A percentile compares a stretch with the other conserved stretches of the same genome.
phyloP scores from a whole-genome alignment of 805 yeast genomes.

The Jamesozyma lodderae region DNA sequence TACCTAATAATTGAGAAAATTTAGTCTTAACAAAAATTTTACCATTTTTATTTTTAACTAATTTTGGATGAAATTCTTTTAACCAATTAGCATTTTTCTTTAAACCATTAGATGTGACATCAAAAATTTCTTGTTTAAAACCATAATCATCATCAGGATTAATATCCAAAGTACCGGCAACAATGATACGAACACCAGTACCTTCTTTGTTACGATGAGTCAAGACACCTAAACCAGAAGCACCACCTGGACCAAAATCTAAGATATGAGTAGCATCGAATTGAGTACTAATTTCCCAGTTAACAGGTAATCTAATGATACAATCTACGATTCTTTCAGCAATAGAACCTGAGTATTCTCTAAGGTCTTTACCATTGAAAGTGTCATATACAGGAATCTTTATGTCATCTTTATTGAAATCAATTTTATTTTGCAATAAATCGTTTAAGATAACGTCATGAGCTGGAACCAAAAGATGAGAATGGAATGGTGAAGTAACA shows the following conservation, averaged over 20 bases:
- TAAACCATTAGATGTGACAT: conserved; percentile 51
- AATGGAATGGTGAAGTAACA: conserved; percentile 94
- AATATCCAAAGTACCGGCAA: conserved; percentile 83
- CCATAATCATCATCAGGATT: conserved; percentile 79
- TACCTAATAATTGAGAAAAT: conserved; percentile 82
- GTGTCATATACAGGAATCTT: conserved; percentile 89
- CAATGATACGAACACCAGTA: conserved; percentile 88
- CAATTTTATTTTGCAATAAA: conserved; percentile 47
- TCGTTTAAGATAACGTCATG: conserved; percentile 59
- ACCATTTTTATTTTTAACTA: conserved; percentile 64
- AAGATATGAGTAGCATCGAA: conserved; percentile 79
- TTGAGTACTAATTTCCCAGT: conserved; percentile 87
- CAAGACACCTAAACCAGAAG: conserved; percentile 89
- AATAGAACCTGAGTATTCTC: conserved; percentile 45
- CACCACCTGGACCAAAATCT: conserved; percentile 99
- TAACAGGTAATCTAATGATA: conserved; percentile 81
- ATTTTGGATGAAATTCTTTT: conserved; percentile 74
- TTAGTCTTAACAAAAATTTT: conserved; percentile 86
- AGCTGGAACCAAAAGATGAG: conserved; percentile 71
- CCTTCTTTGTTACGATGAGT: conserved; percentile 98
- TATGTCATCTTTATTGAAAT: conserved; percentile 46
- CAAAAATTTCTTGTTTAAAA: conserved; percentile 90
- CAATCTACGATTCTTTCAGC: conserved; percentile 66
- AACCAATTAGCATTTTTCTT: conserved; percentile 90
- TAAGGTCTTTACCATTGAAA: conserved; percentile 71